phyloP scores from a whole-genome alignment of 1,284 basidiomycete species.

The Trichosporon asahii region DNA sequence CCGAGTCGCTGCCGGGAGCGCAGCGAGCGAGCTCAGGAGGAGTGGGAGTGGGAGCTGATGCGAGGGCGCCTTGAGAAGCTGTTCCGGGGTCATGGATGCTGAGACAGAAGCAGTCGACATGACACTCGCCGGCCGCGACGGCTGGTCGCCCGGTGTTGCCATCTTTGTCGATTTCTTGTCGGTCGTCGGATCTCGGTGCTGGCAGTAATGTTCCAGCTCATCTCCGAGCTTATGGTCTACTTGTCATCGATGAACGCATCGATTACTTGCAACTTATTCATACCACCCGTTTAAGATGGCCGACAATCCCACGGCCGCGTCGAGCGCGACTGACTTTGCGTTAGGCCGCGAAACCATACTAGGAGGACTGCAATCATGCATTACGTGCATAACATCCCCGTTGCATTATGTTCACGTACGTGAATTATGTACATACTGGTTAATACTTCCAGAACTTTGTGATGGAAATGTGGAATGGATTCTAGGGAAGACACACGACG shows the following conservation, averaged over 20 bases:
- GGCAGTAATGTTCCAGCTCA: not conserved
- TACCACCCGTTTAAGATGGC: not conserved
- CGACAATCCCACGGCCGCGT: not conserved
- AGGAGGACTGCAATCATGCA: not conserved
- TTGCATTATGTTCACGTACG: not conserved
- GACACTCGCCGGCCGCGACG: not conserved
- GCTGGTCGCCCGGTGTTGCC: not conserved
- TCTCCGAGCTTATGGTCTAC: not conserved
- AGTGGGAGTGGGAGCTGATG: constrained; percentile 8
- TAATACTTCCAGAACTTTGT: not conserved
- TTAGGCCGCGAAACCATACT: not conserved
- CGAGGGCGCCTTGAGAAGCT: constrained; percentile 14
- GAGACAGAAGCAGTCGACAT: constrained; percentile 14
- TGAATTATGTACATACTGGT: not conserved
- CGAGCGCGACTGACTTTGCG: not conserved
- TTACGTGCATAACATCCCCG: not conserved
- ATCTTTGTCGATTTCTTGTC: not conserved
- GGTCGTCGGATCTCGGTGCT: not conserved
- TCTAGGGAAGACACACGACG: not conserved
- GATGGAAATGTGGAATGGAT: not conserved
- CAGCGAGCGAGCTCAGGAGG: constrained; percentile 11
- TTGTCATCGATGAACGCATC: constrained; percentile 13
- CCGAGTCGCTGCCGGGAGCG: constrained; percentile 7
- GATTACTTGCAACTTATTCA: not conserved
- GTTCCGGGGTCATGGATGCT: constrained; percentile 5